phyloP scores from a whole-genome alignment of 2,329 filamentous ascomycete genomes.

The Thelonectria blattea region DNA sequence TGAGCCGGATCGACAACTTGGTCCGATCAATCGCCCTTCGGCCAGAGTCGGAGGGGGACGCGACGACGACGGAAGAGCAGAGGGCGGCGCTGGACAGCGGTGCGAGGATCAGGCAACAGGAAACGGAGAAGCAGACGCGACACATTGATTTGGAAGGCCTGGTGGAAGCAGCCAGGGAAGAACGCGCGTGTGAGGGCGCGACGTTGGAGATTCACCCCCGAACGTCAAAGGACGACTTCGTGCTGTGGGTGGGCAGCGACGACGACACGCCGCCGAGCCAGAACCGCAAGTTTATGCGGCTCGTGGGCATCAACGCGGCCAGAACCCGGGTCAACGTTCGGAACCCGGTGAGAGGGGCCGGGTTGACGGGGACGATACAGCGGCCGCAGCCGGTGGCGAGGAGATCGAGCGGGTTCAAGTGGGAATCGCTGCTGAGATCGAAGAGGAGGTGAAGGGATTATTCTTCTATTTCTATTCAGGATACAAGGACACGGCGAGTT shows the following conservation, averaged over 20 bases:
- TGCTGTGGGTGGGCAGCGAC: conserved; percentile 40
- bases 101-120: conserved; percentile 24
- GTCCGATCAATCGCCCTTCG: conserved; percentile 32
- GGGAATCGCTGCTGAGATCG: conserved; percentile 35
- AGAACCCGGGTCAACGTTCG: conserved; percentile 9
- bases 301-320: conserved; percentile 30
- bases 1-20: conserved; percentile 35
- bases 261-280: conserved; percentile 48
- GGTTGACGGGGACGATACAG: conserved; percentile 2
- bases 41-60: conserved; percentile 24
- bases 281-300: conserved; percentile 42
- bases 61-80: conserved; percentile 33
- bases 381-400: conserved; percentile 18
- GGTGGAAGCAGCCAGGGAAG: conserved; percentile 42
- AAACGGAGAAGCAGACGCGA: conserved; percentile 26
- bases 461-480: conserved; percentile 12
- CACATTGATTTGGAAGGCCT: conserved; percentile 42
- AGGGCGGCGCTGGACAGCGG: conserved; percentile 33
- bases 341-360: conserved; percentile 1
- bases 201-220: conserved; percentile 49
- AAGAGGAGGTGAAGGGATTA: conserved; percentile 25
- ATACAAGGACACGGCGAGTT: conserved; percentile 5
- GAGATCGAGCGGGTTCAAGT: conserved; percentile 28
- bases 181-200: conserved; percentile 34
- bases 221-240: conserved; percentile 48